phyloP scores from a whole-genome alignment of 148 eudicot genomes.

The Rheum nobile region DNA sequence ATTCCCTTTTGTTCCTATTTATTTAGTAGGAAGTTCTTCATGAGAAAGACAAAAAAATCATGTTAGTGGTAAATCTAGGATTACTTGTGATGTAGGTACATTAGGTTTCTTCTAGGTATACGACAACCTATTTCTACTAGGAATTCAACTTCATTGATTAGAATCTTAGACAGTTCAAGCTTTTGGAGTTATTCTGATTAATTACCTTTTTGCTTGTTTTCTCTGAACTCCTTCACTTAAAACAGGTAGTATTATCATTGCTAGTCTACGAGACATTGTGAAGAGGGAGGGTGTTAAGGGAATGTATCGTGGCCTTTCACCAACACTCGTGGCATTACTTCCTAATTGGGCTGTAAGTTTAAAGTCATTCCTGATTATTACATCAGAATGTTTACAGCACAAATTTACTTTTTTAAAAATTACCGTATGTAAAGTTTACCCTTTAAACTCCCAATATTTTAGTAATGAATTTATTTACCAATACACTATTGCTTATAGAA shows the following conservation, averaged over 20 bases:
- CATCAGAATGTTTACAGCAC: neutral
- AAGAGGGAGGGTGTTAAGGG: slow-evolving; percentile 70
- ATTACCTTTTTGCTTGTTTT: slow-evolving; percentile 1
- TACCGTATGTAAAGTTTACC: neutral
- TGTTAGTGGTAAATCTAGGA: neutral
- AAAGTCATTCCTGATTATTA: neutral
- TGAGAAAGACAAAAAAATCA: neutral
- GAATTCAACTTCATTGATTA: neutral
- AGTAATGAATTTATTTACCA: neutral
- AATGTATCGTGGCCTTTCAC: slow-evolving; percentile 89
- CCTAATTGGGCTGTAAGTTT: slow-evolving; percentile 95
- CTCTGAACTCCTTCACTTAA: slow-evolving; percentile 5
- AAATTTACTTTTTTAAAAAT: neutral
- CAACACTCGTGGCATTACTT: slow-evolving; percentile 79
- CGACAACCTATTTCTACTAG: neutral
- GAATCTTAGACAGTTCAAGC: neutral
- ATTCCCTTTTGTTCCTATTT: neutral
- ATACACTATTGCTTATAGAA: neutral
- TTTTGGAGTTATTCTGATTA: neutral
- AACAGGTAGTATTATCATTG: slow-evolving; percentile 74
- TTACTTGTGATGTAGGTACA: neutral
- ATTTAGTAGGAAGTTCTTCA: neutral
- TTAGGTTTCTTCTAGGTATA: neutral
- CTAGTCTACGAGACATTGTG: slow-evolving; percentile 59
- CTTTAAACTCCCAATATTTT: neutral